These are phyloP conservation scores for Fagopyrum esculentum DNA, from an alignment of 148 eudicot species.

Conservation along the genomic window DNA sequence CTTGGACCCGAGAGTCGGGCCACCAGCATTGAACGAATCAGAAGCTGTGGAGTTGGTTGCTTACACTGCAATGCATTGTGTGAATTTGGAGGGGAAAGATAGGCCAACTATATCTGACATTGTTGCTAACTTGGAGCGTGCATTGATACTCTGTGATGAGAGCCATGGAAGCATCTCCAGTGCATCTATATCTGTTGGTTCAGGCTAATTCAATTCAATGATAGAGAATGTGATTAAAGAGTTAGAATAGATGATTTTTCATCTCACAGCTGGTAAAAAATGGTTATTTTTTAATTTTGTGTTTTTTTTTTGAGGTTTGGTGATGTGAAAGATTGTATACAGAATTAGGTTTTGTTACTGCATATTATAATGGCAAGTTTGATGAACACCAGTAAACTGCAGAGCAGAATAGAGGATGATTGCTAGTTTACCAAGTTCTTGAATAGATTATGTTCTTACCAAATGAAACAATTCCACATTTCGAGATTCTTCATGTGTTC, in stretches of 20 bases:
- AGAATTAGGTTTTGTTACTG: background rate
- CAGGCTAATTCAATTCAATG: slow-evolving; percentile 32
- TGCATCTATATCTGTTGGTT: slow-evolving; percentile 46
- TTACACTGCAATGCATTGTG: slow-evolving; percentile 81
- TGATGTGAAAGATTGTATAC: background rate
- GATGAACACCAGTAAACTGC: too few relatives aligned
- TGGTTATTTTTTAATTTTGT: background rate
- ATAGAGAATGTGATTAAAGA: background rate
- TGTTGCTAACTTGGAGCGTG: slow-evolving; percentile 81
- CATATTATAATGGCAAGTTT: background rate
- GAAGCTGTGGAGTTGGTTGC: slow-evolving; percentile 88
- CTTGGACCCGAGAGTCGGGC: slow-evolving; percentile 64
- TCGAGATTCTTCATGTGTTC: too few relatives aligned
- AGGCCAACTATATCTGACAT: slow-evolving; percentile 78
- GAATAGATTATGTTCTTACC: too few relatives aligned
- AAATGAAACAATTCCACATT: too few relatives aligned
- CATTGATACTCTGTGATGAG: slow-evolving; percentile 50
- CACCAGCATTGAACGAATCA: slow-evolving; percentile 42
- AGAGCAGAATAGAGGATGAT: too few relatives aligned
- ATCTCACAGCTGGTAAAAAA: background rate
- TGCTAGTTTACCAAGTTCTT: too few relatives aligned
- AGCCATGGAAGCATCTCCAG: slow-evolving; percentile 84
- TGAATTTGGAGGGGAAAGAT: slow-evolving; percentile 73
- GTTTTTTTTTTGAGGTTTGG: background rate
- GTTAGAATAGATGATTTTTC: background rate